phyloP scores from a whole-genome alignment of 2,329 filamentous ascomycete species.

The Bimuria novae-zelandiae region DNA sequence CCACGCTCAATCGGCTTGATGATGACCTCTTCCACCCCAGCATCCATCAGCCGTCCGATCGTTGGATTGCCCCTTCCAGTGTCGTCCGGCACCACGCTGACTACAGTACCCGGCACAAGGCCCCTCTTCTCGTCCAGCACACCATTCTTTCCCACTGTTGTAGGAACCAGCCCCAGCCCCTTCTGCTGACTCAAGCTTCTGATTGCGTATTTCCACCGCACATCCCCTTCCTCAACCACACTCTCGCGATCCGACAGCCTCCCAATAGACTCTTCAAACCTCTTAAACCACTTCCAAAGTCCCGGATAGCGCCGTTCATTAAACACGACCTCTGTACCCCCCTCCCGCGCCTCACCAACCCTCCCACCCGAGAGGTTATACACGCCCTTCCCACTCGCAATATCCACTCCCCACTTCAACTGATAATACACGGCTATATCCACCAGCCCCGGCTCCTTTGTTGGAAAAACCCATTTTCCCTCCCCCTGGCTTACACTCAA shows the following conservation, averaged over 20 bases:
- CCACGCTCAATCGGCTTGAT: slow-evolving; percentile 39
- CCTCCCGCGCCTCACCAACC: slow-evolving; percentile 25
- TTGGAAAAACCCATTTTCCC: slow-evolving; percentile 42
- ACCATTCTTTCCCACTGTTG: slow-evolving; percentile 27
- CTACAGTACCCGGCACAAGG: slow-evolving; percentile 32
- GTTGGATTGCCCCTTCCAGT: slow-evolving; percentile 47
- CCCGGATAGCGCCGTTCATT: slow-evolving; percentile 45
- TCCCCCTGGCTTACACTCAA: slow-evolving; percentile 30
- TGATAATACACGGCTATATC: slow-evolving; percentile 48
- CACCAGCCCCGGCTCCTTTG: slow-evolving; percentile 39
- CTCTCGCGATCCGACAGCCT: slow-evolving; percentile 33
- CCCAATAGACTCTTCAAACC: slow-evolving; percentile 39
- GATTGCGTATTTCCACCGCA: slow-evolving; percentile 16
- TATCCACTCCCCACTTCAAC: slow-evolving; percentile 46
- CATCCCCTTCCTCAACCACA: slow-evolving; percentile 13
- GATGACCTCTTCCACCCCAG: slow-evolving; percentile 49
- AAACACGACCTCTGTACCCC: slow-evolving; percentile 37
- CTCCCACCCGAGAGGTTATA: slow-evolving; percentile 45
- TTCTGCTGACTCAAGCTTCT: slow-evolving; percentile 7
- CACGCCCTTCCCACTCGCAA: slow-evolving; percentile 41
- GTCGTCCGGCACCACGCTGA: slow-evolving; percentile 48
- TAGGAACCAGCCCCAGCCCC: slow-evolving; percentile 35
- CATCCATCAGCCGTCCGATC: slow-evolving; percentile 40
- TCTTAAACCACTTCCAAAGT: slow-evolving; percentile 43
- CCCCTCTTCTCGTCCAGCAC: slow-evolving; percentile 38